Base-by-base conservation (phyloP, 192 early-diverging fungal genomes). In the Coemansia javaensis region DNA sequence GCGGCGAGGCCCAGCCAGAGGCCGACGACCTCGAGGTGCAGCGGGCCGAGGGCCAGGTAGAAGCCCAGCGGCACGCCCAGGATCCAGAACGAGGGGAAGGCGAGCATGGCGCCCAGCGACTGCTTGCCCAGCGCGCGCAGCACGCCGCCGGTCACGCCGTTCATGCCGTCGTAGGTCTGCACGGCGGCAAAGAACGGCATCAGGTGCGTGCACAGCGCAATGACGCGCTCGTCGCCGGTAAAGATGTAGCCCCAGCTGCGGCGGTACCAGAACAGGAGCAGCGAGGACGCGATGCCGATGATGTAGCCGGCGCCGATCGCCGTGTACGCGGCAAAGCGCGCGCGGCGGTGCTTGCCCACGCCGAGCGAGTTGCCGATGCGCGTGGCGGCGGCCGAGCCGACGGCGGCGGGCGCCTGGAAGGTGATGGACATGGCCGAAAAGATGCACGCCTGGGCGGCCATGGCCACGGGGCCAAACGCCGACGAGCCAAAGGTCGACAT, bases 391-490 rank as follows among this genome's bases (percentile, higher is more conserved):
- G 86, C 90, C 16, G 94, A 82, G 7, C 85, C 75, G 13, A 96
- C 63, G 5, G 59, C 63, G 8, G 58, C 46, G 0, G 91, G 91
- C 15, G 90, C 68, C 42, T 84, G 85, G 70, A 88, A 96, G 2
- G 85, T 72, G 20, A 87, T 49, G 15, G 73, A 60, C 17, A 82
- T 77, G 7, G 88, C 85, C 13, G 82, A 87, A 20, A 97, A 71
- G 14, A 90, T 73, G 38, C 86, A 69, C 16, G 83, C 83, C 53
- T 97, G 93, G 14, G 90, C 87, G 9, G 93, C 93, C 30, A 98
- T 57, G 6, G 75, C 53, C 10, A 67, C 47, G 0, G 81, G 80
- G 5, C 93, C 92, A n/a, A 98, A 67, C 23, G 85, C 72, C 20
- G 90, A 89, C 2, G 91, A 81, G 3, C 79, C 79, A 49, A 91